phyloP scores from a whole-genome alignment of 2,329 filamentous ascomycete species.

The Colletotrichum tofieldiae region DNA sequence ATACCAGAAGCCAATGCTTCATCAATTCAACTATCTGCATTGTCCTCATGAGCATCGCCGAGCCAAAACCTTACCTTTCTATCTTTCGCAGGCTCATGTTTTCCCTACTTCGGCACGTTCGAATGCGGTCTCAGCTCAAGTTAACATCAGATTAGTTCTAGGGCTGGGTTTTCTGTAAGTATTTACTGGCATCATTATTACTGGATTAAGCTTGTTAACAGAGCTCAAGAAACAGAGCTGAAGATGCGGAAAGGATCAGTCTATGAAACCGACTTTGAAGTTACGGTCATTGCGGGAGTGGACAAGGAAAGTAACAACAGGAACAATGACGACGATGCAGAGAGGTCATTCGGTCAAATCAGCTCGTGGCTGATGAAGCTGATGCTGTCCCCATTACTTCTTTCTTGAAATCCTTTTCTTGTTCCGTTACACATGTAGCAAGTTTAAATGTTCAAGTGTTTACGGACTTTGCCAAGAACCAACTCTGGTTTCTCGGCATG shows the following conservation, averaged over 20 bases:
- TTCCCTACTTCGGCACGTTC: no score
- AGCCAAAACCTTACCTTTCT: no score
- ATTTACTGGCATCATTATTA: no score
- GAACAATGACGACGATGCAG: not conserved
- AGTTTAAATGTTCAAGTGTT: constrained; percentile 32
- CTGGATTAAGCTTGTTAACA: no score
- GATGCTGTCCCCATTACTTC: not conserved
- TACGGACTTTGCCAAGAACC: constrained; percentile 48
- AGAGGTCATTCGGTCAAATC: not conserved
- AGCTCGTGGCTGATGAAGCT: not conserved
- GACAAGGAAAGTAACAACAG: not conserved
- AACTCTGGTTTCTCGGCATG: constrained; percentile 53
- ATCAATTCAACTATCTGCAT: no score
- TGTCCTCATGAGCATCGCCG: no score
- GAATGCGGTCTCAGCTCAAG: no score
- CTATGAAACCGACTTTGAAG: not conserved
- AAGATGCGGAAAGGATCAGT: not conserved
- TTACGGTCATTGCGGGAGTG: not conserved
- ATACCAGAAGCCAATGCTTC: no score
- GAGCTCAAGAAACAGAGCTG: not conserved
- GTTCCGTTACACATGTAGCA: not conserved
- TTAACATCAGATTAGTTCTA: no score
- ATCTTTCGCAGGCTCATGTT: no score
- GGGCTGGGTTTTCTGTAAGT: no score
- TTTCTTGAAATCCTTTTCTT: not conserved